phyloP scores from a whole-genome alignment of 306 rosid species.

The Prunus mongolica region DNA sequence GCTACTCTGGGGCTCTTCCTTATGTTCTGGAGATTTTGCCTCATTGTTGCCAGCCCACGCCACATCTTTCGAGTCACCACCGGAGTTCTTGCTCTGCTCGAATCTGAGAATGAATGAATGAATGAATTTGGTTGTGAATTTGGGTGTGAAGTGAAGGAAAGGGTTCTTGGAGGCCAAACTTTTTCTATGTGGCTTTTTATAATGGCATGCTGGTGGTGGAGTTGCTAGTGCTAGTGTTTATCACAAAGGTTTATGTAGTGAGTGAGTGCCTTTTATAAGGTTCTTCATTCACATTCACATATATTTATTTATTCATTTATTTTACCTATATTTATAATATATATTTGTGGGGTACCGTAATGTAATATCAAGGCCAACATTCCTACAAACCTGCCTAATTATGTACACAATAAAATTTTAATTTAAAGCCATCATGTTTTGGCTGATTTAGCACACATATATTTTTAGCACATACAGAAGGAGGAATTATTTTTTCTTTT shows the following conservation, averaged over 20 bases:
- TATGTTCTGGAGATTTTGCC: conserved; percentile 46
- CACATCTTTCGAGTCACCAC: conserved; percentile 21
- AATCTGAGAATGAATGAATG: neutral
- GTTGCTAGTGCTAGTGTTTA: conserved; percentile 61
- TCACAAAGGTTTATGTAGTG: conserved; percentile 39
- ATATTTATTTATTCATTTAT: conserved; percentile 12
- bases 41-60: conserved; percentile 36
- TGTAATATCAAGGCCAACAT: conserved; percentile 34
- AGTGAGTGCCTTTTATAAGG: conserved; percentile 36
- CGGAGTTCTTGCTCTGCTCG: neutral
- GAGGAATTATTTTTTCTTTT: neutral
- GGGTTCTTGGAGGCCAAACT: conserved; percentile 21
- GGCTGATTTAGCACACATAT: neutral
- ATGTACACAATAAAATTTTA: neutral
- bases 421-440: conserved; percentile 1
- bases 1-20: conserved; percentile 77
- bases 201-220: conserved; percentile 45
- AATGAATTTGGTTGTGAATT: neutral
- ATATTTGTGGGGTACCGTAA: conserved; percentile 28
- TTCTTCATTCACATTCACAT: conserved; percentile 25
- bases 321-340: too few relatives aligned
- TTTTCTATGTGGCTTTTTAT: conserved; percentile 30
- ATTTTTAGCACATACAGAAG: conserved; percentile 12
- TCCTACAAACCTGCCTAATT: conserved; percentile 52
- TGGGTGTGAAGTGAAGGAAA: neutral